Percentiles rank a stretch among this genome's conserved stretches.
These are phyloP conservation scores for Stenocarpella maydis DNA, from an alignment of 2,329 filamentous ascomycete genomes.

Conservation along the genomic window DNA sequence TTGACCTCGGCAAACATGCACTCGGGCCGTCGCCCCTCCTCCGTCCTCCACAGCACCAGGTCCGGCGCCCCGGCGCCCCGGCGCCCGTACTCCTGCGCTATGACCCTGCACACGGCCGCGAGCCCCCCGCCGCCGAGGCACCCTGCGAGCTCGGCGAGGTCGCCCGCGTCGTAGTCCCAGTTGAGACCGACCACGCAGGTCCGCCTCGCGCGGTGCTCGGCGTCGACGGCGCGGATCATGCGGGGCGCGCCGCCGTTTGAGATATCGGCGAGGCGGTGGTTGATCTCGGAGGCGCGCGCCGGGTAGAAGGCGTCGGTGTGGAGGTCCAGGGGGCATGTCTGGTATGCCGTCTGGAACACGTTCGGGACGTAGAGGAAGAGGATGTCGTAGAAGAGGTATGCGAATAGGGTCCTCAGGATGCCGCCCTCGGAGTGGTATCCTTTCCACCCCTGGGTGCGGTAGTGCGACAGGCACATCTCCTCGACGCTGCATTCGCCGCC, in stretches of 20 bases:
- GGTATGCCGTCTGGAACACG: constrained; percentile 95
- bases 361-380: constrained; percentile 94
- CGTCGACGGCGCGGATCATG: constrained; percentile 75
- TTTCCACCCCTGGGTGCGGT: constrained; percentile 86
- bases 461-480: constrained; percentile 90
- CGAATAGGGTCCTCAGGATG: constrained; percentile 89
- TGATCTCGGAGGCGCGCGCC: constrained; percentile 86
- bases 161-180: constrained; percentile 84
- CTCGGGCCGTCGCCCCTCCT: constrained; percentile 56
- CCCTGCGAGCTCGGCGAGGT: constrained; percentile 78
- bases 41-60: constrained; percentile 81
- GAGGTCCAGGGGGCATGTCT: constrained; percentile 91
- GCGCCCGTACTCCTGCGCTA: constrained; percentile 93
- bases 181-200: constrained; percentile 92
- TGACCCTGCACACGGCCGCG: constrained; percentile 86
- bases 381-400: constrained; percentile 91
- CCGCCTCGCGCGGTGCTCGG: constrained; percentile 70
- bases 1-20: constrained; percentile 84
- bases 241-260: constrained; percentile 78
- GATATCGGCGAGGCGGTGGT: constrained; percentile 84
- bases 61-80: constrained; percentile 90
- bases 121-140: constrained; percentile 85
- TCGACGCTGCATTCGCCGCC: constrained; percentile 86
- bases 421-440: constrained; percentile 94
- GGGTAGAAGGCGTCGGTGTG: constrained; percentile 94